Base-by-base conservation (phyloP, 441 rosid genomes). In the Codiaeum variegatum region DNA sequence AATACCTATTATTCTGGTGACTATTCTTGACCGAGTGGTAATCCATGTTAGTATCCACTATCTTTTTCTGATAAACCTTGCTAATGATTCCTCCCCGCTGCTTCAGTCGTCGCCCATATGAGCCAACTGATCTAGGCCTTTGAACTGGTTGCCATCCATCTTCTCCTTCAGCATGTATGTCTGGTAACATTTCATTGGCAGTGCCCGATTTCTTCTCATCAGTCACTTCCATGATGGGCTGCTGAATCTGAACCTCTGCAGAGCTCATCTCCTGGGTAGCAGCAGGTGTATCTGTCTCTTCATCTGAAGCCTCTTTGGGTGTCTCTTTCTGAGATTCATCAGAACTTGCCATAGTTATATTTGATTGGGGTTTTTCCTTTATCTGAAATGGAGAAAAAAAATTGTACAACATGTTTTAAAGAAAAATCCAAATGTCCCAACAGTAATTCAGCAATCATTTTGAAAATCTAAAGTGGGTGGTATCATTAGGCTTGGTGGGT, bases 131-230 rank as follows among this genome's bases (percentile, higher is more conserved):
- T 83, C 93, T 90, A 28, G 85, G 92, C 87, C 97, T 90, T 75
- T 93, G 99, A 81, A 89, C 99, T 3, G 98, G 85, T 80, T 96
- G 99, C 99, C 99, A 96, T 60, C 98, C 98, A 76, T 90, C 98
- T 75, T 89, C 93, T 70, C 91, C 93, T 83, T 90, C 97, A 71
- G 83, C 82, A 66, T 78, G 88, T 62, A 83, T 78, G 81, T 87
- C 93, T 28, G 81, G 62, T 31, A 74, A 75, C 71, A 34, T 80
- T 74, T 83, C 83, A 70, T 60, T 81, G 78, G 18, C 78, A 71
- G 29, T 67, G 59, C 59, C 78, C 75, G 73, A 72, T 70, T 70
- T 83, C 69, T 68, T 78, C 65, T 80, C 85, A 75, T 38, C 31
- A 76, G 83, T 54, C 46, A 74, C 87, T 79, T 82, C 82, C 67